phyloP scores from a whole-genome alignment of 202 grass and related monocot species.

The Panicum virgatum region DNA sequence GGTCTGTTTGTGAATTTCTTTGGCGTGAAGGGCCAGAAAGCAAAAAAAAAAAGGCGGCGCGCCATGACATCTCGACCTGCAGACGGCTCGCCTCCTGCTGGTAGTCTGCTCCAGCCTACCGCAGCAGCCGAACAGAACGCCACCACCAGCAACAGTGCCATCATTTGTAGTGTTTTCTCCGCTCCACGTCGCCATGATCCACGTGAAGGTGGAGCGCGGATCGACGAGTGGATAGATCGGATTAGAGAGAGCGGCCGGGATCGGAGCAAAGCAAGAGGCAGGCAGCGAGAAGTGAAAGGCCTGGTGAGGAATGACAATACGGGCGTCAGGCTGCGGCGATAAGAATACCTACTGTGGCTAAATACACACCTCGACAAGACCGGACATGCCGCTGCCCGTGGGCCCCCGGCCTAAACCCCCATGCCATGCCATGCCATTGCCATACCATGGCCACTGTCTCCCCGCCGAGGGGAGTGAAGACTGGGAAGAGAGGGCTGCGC shows the following conservation, averaged over 20 bases:
- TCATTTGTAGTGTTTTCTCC: not conserved
- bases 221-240: not conserved
- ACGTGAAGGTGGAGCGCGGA: not conserved
- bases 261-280: not conserved
- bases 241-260: not conserved
- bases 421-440: no score
- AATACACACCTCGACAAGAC: conserved; percentile 42
- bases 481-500: no score
- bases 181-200: not conserved
- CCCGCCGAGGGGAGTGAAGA: not conserved
- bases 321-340: conserved; percentile 20
- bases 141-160: not conserved
- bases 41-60: no score
- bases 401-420: not conserved
- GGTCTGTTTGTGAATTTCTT: no score
- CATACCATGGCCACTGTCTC: not conserved
- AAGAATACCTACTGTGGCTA: conserved; percentile 38
- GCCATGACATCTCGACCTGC: no score
- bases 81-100: no score
- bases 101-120: no score
- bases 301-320: conserved; percentile 27
- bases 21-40: no score
- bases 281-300: not conserved
- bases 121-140: not conserved
- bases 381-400: not conserved